Base-by-base conservation (phyloP, 2,329 filamentous ascomycete genomes). In the Paradendryphiella salina region DNA sequence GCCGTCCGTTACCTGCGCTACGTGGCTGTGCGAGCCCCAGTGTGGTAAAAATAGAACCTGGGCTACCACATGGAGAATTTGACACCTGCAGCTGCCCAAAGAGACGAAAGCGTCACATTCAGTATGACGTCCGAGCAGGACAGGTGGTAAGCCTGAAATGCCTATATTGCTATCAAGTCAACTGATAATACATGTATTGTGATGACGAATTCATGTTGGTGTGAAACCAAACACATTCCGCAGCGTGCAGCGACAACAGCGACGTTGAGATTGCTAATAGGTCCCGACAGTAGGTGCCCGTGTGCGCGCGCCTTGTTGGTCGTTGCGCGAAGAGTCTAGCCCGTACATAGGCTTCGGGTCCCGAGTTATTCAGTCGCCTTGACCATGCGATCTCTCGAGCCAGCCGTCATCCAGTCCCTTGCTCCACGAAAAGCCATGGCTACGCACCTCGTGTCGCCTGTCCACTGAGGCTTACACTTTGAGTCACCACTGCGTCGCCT, bases 41-140 rank as follows among this genome's bases (percentile, higher is more conserved):
- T 11, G 14, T 21, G 17, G 46, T 49, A 49, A 49, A 49, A 49
- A 49, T 49, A 49, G 46, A 44, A 20, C n/a, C 33, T 45, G 33
- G 46, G 40, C 46, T 33, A 49, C 39, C 29, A 45, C 26, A 44
- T 33, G 40, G 39, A 20, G 38, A 32, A 35, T 32, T 37, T 32
- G 23, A 33, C 28, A 15, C 10, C 18, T 45, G 33, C 39, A 36
- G 46, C 46, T 49, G 39, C 39, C 34, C 40, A 29, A 42, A 49
- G 39, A 41, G 31, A 34, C 6, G 23, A 17, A 47, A 32, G 28
- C 28, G 34, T 28, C 21, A 23, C 34, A 21, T 46, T 6, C 13
- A 32, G 34, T 21, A 49, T 38, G 46, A 49, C 46, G 46, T 45
- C 5, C 23, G 33, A 10, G 10, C 28, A 15, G 13, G 15, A 32